Percentiles rank a stretch among this genome's conserved stretches.
phyloP scores from a whole-genome alignment of 2,329 filamentous ascomycete genomes.

The Fusarium penzigii region DNA sequence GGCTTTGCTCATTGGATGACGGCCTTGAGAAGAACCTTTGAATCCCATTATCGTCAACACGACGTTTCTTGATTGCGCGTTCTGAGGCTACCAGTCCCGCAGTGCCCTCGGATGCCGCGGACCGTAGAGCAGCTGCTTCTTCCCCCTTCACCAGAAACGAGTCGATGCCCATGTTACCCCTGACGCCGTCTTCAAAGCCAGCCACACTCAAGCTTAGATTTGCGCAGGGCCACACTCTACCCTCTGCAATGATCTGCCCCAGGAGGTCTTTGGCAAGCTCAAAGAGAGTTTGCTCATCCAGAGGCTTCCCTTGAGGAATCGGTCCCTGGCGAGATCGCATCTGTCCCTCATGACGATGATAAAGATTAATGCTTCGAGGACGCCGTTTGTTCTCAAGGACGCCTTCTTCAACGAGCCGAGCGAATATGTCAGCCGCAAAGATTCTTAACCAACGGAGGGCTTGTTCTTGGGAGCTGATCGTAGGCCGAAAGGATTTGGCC shows the following conservation, averaged over 20 bases:
- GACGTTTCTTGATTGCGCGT: conserved; percentile 32
- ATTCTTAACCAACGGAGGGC: conserved; percentile 85
- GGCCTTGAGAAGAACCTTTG: conserved; percentile 57
- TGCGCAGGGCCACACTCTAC: conserved; percentile 84
- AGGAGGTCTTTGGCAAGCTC: conserved; percentile 76
- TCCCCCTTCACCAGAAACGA: conserved; percentile 80
- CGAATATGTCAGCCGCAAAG: conserved; percentile 88
- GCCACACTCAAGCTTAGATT: conserved; percentile 85
- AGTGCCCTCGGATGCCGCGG: conserved; percentile 21
- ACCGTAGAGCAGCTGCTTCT: conserved; percentile 50
- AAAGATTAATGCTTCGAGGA: conserved; percentile 82
- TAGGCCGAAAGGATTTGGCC: conserved; percentile 90
- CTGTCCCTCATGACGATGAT: conserved; percentile 74
- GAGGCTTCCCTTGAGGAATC: conserved; percentile 72
- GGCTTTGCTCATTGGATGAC: conserved; percentile 32
- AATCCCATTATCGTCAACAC: conserved; percentile 51
- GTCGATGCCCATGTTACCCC: conserved; percentile 82
- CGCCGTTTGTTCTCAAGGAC: conserved; percentile 83
- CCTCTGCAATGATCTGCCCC: conserved; percentile 75
- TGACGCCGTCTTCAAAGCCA: conserved; percentile 88
- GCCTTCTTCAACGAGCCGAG: conserved; percentile 86
- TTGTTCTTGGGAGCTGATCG: conserved; percentile 76
- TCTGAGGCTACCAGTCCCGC: conserved; percentile 22
- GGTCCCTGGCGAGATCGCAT: conserved; percentile 73
- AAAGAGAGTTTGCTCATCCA: conserved; percentile 74